A percentile compares a stretch with the other conserved stretches of the same genome.
phyloP scores from a whole-genome alignment of 2,329 filamentous ascomycete species.

The Talaromyces sp. region DNA sequence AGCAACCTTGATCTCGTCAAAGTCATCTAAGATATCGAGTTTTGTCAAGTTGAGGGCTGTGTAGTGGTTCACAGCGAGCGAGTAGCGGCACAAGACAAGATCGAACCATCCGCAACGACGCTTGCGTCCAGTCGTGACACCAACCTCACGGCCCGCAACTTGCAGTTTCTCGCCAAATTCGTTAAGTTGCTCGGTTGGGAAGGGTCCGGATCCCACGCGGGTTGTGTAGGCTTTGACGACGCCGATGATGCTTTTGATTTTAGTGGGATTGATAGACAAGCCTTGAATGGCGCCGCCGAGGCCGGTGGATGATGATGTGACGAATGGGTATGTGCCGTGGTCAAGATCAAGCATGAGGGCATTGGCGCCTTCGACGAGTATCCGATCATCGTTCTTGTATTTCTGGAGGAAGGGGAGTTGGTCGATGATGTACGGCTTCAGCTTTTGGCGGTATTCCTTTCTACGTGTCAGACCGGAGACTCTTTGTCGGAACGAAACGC shows the following conservation, averaged over 20 bases:
- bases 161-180: slow-evolving; percentile 56
- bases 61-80: slow-evolving; percentile 53
- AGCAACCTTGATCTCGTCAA: slow-evolving; percentile 60
- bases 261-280: slow-evolving; percentile 55
- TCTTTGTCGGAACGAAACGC: neutral
- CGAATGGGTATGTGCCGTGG: slow-evolving; percentile 51
- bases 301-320: slow-evolving; percentile 48
- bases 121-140: slow-evolving; percentile 59
- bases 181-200: slow-evolving; percentile 61
- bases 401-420: slow-evolving; percentile 53
- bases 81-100: slow-evolving; percentile 61
- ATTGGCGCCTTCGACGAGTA: slow-evolving; percentile 62
- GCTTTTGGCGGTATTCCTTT: slow-evolving; percentile 36
- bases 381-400: slow-evolving; percentile 51
- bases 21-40: slow-evolving; percentile 61
- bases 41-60: slow-evolving; percentile 60
- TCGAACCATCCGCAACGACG: slow-evolving; percentile 64
- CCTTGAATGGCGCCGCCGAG: slow-evolving; percentile 54
- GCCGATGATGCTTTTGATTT: slow-evolving; percentile 57
- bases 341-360: slow-evolving; percentile 60
- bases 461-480: slow-evolving; percentile 14
- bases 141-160: slow-evolving; percentile 51
- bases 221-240: slow-evolving; percentile 65
- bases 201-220: slow-evolving; percentile 57
- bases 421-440: slow-evolving; percentile 40